Base-by-base conservation (phyloP, 176 grass and related monocot genomes). In the Musa itinerans region DNA sequence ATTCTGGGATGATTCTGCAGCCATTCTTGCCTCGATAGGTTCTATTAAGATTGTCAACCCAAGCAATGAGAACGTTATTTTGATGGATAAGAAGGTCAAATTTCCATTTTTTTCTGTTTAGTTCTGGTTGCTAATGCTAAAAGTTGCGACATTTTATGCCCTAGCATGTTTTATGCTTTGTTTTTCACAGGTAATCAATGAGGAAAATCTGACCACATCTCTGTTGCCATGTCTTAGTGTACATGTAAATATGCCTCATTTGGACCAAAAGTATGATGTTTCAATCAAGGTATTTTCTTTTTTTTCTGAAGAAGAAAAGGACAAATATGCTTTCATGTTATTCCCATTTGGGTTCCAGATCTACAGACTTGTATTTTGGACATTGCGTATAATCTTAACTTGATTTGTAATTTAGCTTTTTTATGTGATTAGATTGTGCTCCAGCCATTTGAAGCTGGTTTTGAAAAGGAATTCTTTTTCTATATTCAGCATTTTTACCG, bases 1-100 rank as follows among this genome's bases (percentile, higher is more conserved):
- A 93, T 71, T 91, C 65, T 91, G 86, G 86, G 88, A 98, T 77
- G 86, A 91, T 79, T 91, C 90, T 22, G 80, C 90, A 79, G 85
- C 59, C 71, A 79, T 91, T 83, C 68, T 87, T 86, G 83, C 86
- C n/a, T 83, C 82, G 74, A 76, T 98, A 72, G 86, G 89, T 83
- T 84, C 90, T 74, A 77, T 90, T 70, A 83, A 83, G 78, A 85
- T 93, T 69, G 75, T 81, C 69, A 91, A 98, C 65, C 90, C 94
- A 15, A 67, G 43, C 49, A 93, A 81, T 82, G 69, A 77, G 70
- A 91, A 78, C 55, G 72, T 89, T 84, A 75, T 98, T 21, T 76
- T 98, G 57, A 50, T 73, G 43, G 80, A 85, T 20, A 80, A 88
- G 83, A 87, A 96, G 83, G 94, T 98, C 73, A 70, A 50, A 25